Base-by-base conservation (phyloP, 1,284 basidiomycete genomes). In the Pseudozyma thailandica region DNA sequence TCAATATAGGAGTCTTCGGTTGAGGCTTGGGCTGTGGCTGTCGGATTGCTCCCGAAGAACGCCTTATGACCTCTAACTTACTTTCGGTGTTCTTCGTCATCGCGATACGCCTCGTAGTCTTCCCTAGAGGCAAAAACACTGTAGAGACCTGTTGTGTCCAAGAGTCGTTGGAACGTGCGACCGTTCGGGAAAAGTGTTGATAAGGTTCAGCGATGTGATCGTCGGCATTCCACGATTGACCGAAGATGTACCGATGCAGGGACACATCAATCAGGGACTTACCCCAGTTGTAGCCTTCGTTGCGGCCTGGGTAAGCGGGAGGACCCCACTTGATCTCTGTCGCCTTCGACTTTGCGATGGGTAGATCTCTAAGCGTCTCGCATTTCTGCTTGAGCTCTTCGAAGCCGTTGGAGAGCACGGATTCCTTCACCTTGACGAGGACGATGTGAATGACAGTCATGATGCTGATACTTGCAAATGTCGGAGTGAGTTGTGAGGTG, bases 31-130 rank as follows among this genome's bases (percentile, higher is more conserved):
- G 37, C 10, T 23, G 51, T 7, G 7, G 51, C 43, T 28, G 25
- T 48, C 50, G 50, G 50, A 38, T 52, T 31, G 6, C 18, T 18
- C 3, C 33, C 45, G 57, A 44, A 16, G 9, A 21, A 20, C 31
- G 23, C 9, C 8, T 18, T 15, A 23, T 23, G 39, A 3, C 1
- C 7, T 21, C 2, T 4, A 43, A 78, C 77, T 53, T 52, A 79
- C 77, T 77, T 71, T n/a, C 64, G 68, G 63, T 79, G 77, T 39
- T 77, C 77, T n/a, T 73, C 71, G 35, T 79, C 77, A 26, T 75
- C 77, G 33, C 71, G 66, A 55, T 79, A 79, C 12, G 62, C 64
- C 58, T 74, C 73, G 35, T 77, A 75, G 42, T 71, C 71, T 33
- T 72, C 70, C 12, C 61, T 56, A 25, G 61, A 64, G 21, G 54